phyloP scores from a whole-genome alignment of 805 yeast species.

The Tanozyma kutaoensis region DNA sequence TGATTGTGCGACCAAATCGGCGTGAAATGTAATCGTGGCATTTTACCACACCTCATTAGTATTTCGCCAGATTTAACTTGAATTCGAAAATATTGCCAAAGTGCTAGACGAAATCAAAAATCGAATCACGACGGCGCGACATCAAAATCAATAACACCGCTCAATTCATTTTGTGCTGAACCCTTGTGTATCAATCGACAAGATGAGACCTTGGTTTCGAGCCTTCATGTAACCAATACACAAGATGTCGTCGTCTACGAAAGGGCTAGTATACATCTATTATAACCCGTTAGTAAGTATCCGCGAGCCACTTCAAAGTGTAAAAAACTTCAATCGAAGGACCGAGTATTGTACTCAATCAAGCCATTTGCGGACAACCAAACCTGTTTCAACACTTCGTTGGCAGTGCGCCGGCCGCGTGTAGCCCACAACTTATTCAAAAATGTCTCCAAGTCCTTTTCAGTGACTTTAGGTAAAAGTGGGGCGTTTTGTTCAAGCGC shows the following conservation, averaged over 20 bases:
- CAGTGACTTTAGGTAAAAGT: slow-evolving; percentile 5
- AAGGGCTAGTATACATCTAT: slow-evolving; percentile 1
- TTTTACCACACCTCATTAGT: too few species aligned
- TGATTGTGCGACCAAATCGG: too few species aligned
- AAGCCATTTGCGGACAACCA: slow-evolving; percentile 54
- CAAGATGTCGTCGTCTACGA: background rate
- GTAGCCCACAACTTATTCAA: slow-evolving; percentile 45
- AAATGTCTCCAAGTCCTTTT: slow-evolving; percentile 26
- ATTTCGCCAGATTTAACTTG: too few species aligned
- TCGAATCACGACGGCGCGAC: too few species aligned
- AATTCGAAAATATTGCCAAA: too few species aligned
- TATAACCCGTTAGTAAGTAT: slow-evolving; percentile 1
- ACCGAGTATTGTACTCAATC: slow-evolving; percentile 19
- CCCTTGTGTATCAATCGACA: slow-evolving; percentile 13
- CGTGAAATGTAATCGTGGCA: too few species aligned
- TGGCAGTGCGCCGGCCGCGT: slow-evolving; percentile 52
- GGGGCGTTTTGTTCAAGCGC: background rate
- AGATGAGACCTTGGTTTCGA: slow-evolving; percentile 4
- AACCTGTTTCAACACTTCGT: slow-evolving; percentile 43
- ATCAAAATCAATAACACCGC: too few species aligned
- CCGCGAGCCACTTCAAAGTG: slow-evolving; percentile 1
- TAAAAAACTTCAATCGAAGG: slow-evolving; percentile 1
- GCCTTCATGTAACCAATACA: background rate
- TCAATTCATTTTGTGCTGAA: background rate
- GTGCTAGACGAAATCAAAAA: too few species aligned